Base-by-base conservation (phyloP, 1,139 yeast genomes). In the Arxiozyma telluris region DNA sequence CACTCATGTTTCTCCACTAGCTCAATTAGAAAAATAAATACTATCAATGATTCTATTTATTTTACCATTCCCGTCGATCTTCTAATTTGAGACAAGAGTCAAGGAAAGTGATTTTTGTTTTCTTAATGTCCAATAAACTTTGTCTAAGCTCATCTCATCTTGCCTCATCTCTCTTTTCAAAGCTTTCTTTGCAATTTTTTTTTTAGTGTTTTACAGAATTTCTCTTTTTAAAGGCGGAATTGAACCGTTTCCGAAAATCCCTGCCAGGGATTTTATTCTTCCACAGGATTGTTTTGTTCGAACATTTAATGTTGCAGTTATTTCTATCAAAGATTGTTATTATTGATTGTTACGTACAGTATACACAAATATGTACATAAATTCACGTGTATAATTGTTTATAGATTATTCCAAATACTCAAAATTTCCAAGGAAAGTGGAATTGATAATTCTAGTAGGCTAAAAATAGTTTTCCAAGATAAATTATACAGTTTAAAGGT, bases 91-190 rank as follows among this genome's bases (percentile, higher is more conserved):
- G n/a, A 12, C n/a, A 15, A 34, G n/a, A 34, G 6, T 34, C 39
- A 34, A 34, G n/a, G n/a, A 34, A 34, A 4, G 4, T 34, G 6
- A 15, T 34, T n/a, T 12, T 15, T 3, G 2, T 34, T 2, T 34
- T 12, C n/a, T 34, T 6, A 15, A 34, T 34, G 2, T 6, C n/a
- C 3, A 12, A 11, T 3, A 34, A 34, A 2, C 7, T 34, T 34
- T 8, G 3, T 43, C 17, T 38, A 41, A 25, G 15, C n/a, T 22
- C 38, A 43, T 22, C 50, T 53, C 51, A 54, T 50, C 54, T 50
- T 54, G 51, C 53, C 58, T 54, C 55, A 46, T 30, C 53, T 15
- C 42, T 30, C 12, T 18, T 38, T 43, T 22, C 18, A 27, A n/a
- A n/a, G n/a, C 17, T 30, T 38, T 30, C 22, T 43, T 20, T 12